Conservation (phyloP, 108 stramenopile species). For the Stephanodiscus minutulus region DNA sequence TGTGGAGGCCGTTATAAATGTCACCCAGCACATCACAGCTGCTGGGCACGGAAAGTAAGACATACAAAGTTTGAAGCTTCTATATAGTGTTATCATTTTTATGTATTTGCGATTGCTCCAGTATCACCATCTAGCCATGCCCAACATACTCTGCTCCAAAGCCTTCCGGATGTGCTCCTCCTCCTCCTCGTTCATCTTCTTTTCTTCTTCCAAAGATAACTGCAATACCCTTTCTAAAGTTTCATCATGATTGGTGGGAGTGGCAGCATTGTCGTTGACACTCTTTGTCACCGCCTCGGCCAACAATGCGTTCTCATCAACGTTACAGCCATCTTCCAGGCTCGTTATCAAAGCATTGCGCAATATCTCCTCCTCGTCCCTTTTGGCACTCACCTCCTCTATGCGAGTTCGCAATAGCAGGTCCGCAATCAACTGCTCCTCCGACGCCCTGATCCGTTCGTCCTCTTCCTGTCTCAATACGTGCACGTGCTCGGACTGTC, state of each 20-base stretch:
- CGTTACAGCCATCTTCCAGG: background rate
- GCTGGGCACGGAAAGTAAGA: too few species aligned
- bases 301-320: slow-evolving; percentile 3
- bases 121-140: background rate
- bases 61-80: too few species aligned
- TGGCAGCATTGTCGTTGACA: background rate
- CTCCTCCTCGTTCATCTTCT: slow-evolving; percentile 6
- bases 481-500: slow-evolving; percentile 6
- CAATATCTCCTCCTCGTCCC: slow-evolving; percentile 12
- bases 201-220: slow-evolving; percentile 9
- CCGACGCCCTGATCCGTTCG: background rate
- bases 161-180: slow-evolving; percentile 20
- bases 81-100: too few species aligned
- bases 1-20: too few species aligned
- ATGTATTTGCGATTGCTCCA: background rate
- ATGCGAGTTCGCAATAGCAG: background rate
- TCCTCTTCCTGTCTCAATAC: background rate
- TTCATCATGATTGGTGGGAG: background rate
- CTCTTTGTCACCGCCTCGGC: slow-evolving; percentile 10
- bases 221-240: slow-evolving; percentile 13
- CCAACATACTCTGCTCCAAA: slow-evolving; percentile 9
- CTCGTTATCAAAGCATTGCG: background rate
- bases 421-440: slow-evolving; percentile 1
- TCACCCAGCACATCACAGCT: too few species aligned
- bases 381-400: slow-evolving; percentile 1